Percentiles rank a stretch among this genome's conserved stretches.
phyloP scores from a whole-genome alignment of 2,329 filamentous ascomycete species.

The Coniochaeta ligniaria region DNA sequence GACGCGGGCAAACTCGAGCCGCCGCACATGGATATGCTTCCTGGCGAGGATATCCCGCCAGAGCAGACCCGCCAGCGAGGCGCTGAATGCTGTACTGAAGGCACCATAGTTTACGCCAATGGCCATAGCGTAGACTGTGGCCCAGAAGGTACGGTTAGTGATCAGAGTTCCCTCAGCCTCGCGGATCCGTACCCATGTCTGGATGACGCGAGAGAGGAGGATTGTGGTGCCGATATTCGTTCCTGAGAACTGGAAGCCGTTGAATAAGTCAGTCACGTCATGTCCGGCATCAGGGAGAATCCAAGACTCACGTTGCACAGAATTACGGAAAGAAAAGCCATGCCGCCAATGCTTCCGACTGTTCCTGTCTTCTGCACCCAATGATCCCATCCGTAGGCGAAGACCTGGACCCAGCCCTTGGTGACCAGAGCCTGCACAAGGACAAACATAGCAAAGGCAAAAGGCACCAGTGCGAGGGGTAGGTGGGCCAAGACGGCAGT shows the following conservation, averaged over 20 bases:
- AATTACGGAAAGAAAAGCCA: slow-evolving; percentile 65
- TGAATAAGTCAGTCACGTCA: neutral
- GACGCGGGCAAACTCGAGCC: slow-evolving; percentile 58
- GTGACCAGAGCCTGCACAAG: slow-evolving; percentile 66
- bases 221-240: slow-evolving; percentile 75
- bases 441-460: slow-evolving; percentile 68
- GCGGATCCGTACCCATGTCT: slow-evolving; percentile 60
- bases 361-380: slow-evolving; percentile 66
- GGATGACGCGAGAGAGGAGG: slow-evolving; percentile 62
- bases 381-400: slow-evolving; percentile 66
- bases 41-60: slow-evolving; percentile 64
- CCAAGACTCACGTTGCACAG: slow-evolving; percentile 58
- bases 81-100: slow-evolving; percentile 66
- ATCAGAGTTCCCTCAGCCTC: slow-evolving; percentile 37
- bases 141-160: slow-evolving; percentile 62
- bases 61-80: slow-evolving; percentile 62
- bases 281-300: neutral
- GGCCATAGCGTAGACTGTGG: slow-evolving; percentile 67
- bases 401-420: slow-evolving; percentile 68
- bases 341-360: slow-evolving; percentile 61
- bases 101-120: slow-evolving; percentile 69
- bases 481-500: slow-evolving; percentile 59
- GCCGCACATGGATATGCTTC: slow-evolving; percentile 60
- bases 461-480: slow-evolving; percentile 61
- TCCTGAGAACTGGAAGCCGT: slow-evolving; percentile 54